These are phyloP conservation scores for Suillus subaureus DNA, from an alignment of 768 basidiomycete genomes.

Conservation along the genomic window DNA sequence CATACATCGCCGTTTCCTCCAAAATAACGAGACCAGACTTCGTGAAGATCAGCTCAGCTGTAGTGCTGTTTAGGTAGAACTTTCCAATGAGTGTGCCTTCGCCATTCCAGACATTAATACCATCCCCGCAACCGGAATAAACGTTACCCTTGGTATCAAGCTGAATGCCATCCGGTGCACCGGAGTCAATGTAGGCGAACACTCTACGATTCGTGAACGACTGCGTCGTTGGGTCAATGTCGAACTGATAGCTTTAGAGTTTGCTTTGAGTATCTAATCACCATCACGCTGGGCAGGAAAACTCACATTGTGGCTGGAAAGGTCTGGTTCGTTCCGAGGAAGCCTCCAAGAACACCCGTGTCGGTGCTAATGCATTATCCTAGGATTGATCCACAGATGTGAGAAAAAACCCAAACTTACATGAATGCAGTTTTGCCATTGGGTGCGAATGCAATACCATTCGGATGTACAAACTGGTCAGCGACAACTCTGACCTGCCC, in stretches of 20 bases:
- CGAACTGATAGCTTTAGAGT: conserved; percentile 57
- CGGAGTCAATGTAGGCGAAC: conserved; percentile 64
- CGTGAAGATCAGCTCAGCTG: conserved; percentile 11
- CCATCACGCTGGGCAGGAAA: background rate
- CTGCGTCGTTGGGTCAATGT: conserved; percentile 55
- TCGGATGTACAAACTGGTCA: conserved; percentile 41
- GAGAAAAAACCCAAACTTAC: conserved; percentile 11
- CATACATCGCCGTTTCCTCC: conserved; percentile 7
- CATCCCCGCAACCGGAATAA: conserved; percentile 63
- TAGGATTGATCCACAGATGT: background rate
- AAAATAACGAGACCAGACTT: conserved; percentile 12
- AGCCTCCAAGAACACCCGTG: conserved; percentile 22
- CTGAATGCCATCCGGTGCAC: conserved; percentile 65
- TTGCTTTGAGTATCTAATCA: conserved; percentile 2
- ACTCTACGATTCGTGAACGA: conserved; percentile 58
- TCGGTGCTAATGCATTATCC: conserved; percentile 21
- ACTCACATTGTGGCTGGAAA: conserved; percentile 28
- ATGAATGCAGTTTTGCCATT: conserved; percentile 35
- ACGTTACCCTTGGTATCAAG: conserved; percentile 64
- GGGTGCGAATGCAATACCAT: conserved; percentile 40
- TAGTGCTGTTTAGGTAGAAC: conserved; percentile 46
- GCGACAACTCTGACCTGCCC: conserved; percentile 46
- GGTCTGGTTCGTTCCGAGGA: conserved; percentile 23
- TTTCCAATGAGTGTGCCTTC: conserved; percentile 61
- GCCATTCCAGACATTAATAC: conserved; percentile 46